Evolutionary conservation across 164 flowering plant species (phyloP), one percentile per base, ranked within the genome.

Genomic region (Amborella trichopoda): DNA sequence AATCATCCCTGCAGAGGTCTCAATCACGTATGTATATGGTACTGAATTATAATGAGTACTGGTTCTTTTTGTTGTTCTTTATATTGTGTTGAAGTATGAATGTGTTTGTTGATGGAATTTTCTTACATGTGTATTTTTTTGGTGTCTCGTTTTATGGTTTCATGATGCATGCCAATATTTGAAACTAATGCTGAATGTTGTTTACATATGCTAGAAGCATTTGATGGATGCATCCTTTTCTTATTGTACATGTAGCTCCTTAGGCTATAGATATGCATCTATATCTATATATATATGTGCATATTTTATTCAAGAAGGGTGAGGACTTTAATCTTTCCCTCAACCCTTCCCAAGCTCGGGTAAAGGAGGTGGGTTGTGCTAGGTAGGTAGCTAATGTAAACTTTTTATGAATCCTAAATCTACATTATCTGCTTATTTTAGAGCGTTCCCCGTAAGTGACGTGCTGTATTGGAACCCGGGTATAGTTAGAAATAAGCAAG

Each of bases 1-100:
- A 56, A 38, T 53, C n/a, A n/a, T 62, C 22, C 53, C 27, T 44
- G 28, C 42, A 26, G 68, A 53, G 56, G 47, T 37, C 48, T 14
- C 32, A 30, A 32, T 24, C 53, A 43, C 57, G 58, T 58, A 64
- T 64, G 63, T 54, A 52, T 58, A 19, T 52, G 23, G 2, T 19
- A 43, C 32, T 46, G 47, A 41, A 8, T 41, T 21, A 18, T n/a
- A 5, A 20, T 6, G 19, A 14, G 14, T 18, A 21, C 4, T 41
- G 42, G 4, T 13, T 10, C 19, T 39, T 39, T 17, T 22, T 41
- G 45, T n/a, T 41, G n/a, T n/a, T 41, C 9, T 41, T 14, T 41
- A 4, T 21, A 21, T 33, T 6, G 12, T 6, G 6, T 13, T 33
- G 3, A 17, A 33, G 16, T 33, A 17, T 33, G 38, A 33, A 12